A percentile compares a stretch with the other conserved stretches of the same genome.
phyloP scores from a whole-genome alignment of 2,329 filamentous ascomycete species.

The Monilinia vaccinii-corymbosi region DNA sequence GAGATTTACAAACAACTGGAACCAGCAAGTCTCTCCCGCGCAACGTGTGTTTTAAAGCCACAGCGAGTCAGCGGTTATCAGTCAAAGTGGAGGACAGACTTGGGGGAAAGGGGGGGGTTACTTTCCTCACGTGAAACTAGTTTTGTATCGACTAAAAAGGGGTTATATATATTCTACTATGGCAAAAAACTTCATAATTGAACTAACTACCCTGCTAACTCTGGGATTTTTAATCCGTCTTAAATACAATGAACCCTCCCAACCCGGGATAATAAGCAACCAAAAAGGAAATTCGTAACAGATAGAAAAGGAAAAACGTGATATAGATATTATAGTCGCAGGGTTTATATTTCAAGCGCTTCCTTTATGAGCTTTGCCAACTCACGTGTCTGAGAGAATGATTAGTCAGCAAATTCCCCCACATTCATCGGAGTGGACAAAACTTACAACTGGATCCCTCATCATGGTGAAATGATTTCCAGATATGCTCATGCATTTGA shows the following conservation, averaged over 20 bases:
- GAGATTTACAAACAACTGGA: neutral
- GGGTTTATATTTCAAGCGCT: conserved; percentile 5
- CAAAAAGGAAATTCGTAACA: neutral
- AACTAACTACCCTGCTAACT: too few relatives aligned
- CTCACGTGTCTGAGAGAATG: neutral
- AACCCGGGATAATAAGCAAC: neutral
- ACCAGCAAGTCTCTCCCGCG: neutral
- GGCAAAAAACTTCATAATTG: too few relatives aligned
- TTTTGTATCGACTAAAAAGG: neutral
- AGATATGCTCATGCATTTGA: conserved; percentile 10
- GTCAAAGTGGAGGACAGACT: neutral
- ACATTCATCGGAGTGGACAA: neutral
- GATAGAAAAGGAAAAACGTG: neutral
- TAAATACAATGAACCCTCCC: neutral
- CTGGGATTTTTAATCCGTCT: too few relatives aligned
- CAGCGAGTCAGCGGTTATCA: neutral
- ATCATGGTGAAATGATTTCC: conserved; percentile 24
- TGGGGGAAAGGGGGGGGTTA: too few relatives aligned
- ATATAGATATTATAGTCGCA: neutral
- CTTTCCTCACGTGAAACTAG: neutral
- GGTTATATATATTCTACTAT: too few relatives aligned
- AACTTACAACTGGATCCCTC: conserved; percentile 19
- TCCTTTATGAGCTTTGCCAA: conserved; percentile 8
- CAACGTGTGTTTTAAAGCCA: neutral
- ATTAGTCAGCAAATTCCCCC: conserved; percentile 4